phyloP scores from a whole-genome alignment of 106 monocot genomes.

The Vanilla planifolia region DNA sequence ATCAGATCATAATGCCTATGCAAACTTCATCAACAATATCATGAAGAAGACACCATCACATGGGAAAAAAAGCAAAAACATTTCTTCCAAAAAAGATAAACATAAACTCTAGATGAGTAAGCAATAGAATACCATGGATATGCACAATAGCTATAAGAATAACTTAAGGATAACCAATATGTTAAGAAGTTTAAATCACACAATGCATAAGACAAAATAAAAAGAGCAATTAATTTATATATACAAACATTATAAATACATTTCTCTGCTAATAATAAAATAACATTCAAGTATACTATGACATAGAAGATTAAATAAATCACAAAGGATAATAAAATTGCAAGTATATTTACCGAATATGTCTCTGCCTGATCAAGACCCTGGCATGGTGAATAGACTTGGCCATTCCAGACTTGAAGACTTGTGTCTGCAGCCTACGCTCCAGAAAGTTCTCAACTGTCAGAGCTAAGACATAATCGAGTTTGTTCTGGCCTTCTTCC shows the following conservation, averaged over 20 bases:
- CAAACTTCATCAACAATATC: no score
- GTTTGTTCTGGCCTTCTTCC: constrained; percentile 76
- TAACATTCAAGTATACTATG: neutral
- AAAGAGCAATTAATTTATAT: neutral
- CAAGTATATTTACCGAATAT: constrained; percentile 59
- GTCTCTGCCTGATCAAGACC: constrained; percentile 83
- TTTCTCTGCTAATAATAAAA: neutral
- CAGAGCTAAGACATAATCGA: constrained; percentile 83
- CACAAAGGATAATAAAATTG: no score
- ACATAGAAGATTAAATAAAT: neutral
- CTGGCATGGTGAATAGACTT: constrained; percentile 85
- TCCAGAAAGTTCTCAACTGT: constrained; percentile 93
- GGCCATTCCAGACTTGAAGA: constrained; percentile 88
- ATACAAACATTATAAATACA: neutral
- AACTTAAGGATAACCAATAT: no score
- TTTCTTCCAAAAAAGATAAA: no score
- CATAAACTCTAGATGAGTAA: neutral
- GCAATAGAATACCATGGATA: no score
- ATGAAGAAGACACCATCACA: no score
- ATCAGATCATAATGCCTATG: no score
- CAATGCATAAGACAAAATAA: neutral
- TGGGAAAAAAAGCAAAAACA: no score
- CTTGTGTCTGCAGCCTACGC: constrained; percentile 79
- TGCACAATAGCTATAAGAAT: no score
- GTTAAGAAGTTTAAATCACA: no score